Percentiles rank a stretch among this genome's conserved stretches.
Conservation (phyloP, 257 asterid genomes). For the Solanum megistacrolobum region DNA sequence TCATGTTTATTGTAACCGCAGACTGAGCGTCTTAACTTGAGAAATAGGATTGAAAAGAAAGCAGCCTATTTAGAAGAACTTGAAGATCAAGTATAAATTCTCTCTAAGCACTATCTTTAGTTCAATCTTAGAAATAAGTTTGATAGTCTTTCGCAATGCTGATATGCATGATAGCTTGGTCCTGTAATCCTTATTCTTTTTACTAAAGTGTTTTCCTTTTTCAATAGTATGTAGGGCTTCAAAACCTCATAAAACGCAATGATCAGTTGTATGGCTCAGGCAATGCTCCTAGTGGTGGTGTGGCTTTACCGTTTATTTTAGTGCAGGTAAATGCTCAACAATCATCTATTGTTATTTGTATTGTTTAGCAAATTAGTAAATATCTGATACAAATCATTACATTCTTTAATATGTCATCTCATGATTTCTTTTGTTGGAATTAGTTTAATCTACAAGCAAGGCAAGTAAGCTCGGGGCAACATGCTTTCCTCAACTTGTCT, state of each 20-base stretch:
- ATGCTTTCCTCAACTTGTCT: background rate
- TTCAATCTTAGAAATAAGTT: background rate
- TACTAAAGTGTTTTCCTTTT: background rate
- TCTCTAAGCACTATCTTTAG: background rate
- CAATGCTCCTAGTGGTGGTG: conserved; percentile 92
- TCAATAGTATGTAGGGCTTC: conserved; percentile 64
- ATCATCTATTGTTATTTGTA: background rate
- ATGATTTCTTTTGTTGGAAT: background rate
- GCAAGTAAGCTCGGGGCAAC: background rate
- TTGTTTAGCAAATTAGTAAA: background rate
- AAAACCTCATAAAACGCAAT: conserved; percentile 75
- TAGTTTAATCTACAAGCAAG: background rate
- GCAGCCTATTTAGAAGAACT: conserved; percentile 83
- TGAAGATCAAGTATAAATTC: conserved; percentile 72
- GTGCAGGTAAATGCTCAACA: conserved; percentile 60
- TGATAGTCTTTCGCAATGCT: background rate
- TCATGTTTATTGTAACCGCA: conserved; percentile 23
- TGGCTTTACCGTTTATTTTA: conserved; percentile 91
- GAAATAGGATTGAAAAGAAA: conserved; percentile 79
- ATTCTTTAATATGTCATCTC: background rate
- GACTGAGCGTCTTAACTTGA: conserved; percentile 68
- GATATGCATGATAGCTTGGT: background rate
- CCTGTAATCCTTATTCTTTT: background rate
- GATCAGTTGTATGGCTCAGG: conserved; percentile 76
- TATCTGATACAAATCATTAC: background rate